Evolutionary conservation across 1,284 basidiomycete genomes (phyloP), one percentile per base, ranked within the genome.

Genomic region (Boletus hoseneyae): DNA sequence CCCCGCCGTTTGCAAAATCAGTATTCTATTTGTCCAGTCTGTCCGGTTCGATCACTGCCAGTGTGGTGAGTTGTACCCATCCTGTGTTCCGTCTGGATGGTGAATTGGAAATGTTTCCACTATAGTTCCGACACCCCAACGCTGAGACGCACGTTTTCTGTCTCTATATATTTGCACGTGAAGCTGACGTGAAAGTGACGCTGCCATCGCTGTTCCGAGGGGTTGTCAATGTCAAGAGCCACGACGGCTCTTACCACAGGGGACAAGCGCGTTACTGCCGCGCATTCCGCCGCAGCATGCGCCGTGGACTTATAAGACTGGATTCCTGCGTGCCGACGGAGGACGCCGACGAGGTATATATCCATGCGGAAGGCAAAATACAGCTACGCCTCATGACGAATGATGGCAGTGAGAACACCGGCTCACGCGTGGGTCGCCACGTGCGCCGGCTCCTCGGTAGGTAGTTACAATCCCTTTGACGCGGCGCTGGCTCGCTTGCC

Each of bases 1-100:
- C 29, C 29, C 51, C 58, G 19, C 62, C 67, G 1, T 58, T 67
- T 52, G 67, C 64, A n/a, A 65, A 68, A 49, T 68, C 67, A n/a
- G 66, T 54, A 21, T 61, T 67, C 18, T 65, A 62, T 54, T 50
- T 64, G 52, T 65, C 66, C 16, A 67, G 59, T 44, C 25, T 59
- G 21, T 62, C 58, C 19, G 62, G 61, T n/a, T 40, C 64, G 11
- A 47, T 65, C 42, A 54, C 37, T 9, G 60, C 60, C 35, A 51
- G 51, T 25, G 54, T 69, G 45, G 64, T 65, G 36, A 57, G 63
- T 53, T 43, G 41, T 13, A 33, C 32, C 47, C 42, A 29, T 33
- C 29, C 27, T 27, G 38, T 42, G 33, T 45, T 42, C 35, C 16
- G 19, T 23, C 29, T 38, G 8, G 45, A 42, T 33, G 0, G 29